These are phyloP conservation scores for Ramaria rubella DNA, from an alignment of 768 basidiomycete genomes.

Conservation along the genomic window DNA sequence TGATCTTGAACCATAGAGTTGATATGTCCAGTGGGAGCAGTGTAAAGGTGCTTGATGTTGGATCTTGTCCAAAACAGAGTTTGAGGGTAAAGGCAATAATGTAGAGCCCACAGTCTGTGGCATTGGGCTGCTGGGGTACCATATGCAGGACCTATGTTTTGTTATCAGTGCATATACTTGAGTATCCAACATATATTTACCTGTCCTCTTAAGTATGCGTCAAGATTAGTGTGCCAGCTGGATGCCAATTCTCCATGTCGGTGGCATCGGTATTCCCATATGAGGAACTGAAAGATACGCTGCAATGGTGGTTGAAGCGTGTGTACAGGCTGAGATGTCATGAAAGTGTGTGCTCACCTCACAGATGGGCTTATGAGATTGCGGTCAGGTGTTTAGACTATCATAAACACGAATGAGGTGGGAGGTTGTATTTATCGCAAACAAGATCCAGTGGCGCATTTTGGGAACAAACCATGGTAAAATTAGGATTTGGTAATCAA, in stretches of 20 bases:
- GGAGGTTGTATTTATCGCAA: not conserved
- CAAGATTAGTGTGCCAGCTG: not conserved
- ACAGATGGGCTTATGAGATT: not conserved
- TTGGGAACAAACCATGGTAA: not conserved
- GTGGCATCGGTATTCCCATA: not conserved
- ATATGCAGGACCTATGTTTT: not conserved
- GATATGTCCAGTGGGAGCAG: not conserved
- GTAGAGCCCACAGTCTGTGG: not conserved
- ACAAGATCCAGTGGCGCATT: not conserved
- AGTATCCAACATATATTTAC: not conserved
- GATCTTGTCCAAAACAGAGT: not conserved
- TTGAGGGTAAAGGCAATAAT: not conserved
- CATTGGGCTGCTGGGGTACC: not conserved
- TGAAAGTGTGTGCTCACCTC: not conserved
- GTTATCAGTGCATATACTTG: not conserved
- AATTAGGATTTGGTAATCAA: not conserved
- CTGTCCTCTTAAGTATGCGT: not conserved
- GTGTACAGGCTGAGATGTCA: not conserved
- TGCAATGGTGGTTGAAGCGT: not conserved
- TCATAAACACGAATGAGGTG: not conserved
- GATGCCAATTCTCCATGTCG: not conserved
- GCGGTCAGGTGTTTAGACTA: not conserved
- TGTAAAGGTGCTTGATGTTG: not conserved
- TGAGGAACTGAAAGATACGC: not conserved
- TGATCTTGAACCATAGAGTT: not conserved